A percentile compares a stretch with the other conserved stretches of the same genome.
Conservation (phyloP, 192 early-diverging fungal species). For the Rhizophagus clarus region DNA sequence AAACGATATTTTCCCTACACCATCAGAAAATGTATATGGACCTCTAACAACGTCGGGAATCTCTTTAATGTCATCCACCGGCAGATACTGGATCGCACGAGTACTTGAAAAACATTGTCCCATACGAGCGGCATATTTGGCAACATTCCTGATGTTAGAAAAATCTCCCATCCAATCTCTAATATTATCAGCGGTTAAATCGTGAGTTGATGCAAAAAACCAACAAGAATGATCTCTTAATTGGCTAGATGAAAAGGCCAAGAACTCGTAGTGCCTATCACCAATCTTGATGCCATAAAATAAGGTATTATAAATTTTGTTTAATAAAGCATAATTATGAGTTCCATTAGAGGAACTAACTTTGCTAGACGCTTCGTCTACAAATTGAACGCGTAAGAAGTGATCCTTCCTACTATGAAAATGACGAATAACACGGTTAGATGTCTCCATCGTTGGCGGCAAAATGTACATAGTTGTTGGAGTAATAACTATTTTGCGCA, state of each 20-base stretch:
- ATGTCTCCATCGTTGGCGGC: conserved; percentile 63
- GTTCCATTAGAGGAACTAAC: conserved; percentile 37
- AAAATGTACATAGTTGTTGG: conserved; percentile 66
- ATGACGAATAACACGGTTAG: conserved; percentile 72
- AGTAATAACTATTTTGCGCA: conserved; percentile 65
- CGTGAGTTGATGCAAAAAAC: conserved; percentile 63
- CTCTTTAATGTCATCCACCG: conserved; percentile 39
- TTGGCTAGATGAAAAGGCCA: conserved; percentile 67
- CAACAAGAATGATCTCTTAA: conserved; percentile 67
- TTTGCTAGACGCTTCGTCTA: conserved; percentile 58
- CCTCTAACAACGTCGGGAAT: conserved; percentile 63
- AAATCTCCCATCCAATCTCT: conserved; percentile 74
- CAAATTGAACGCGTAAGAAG: conserved; percentile 74
- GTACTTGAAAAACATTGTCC: conserved; percentile 79
- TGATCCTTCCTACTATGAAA: conserved; percentile 50
- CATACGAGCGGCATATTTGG: conserved; percentile 70
- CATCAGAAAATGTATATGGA: conserved; percentile 70
- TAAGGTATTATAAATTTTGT: conserved; percentile 52
- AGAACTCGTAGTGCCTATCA: conserved; percentile 55
- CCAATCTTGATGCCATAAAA: conserved; percentile 59
- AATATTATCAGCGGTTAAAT: conserved; percentile 54
- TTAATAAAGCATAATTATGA: conserved; percentile 47
- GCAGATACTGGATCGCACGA: conserved; percentile 47
- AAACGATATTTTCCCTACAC: conserved; percentile 64
- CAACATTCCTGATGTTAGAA: conserved; percentile 59